A percentile compares a stretch with the other conserved stretches of the same genome.
Evolutionary conservation across 2,329 filamentous ascomycete species (phyloP).

Genomic region (Rhytidhysteron rufulum): DNA sequence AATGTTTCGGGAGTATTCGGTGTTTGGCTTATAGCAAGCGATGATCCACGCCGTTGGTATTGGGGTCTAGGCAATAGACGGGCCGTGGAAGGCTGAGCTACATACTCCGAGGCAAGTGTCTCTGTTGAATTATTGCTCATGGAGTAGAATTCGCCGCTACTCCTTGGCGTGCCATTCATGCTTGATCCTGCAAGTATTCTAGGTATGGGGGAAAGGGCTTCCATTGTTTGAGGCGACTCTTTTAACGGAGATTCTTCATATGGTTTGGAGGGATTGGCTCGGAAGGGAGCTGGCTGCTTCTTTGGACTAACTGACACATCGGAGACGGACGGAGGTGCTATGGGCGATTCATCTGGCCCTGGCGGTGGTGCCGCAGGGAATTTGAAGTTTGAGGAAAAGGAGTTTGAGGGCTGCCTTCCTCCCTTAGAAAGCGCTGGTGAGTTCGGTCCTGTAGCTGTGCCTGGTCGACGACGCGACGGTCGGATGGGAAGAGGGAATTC

Average conservation of each 20-base stretch:
- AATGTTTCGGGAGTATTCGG: conserved; percentile 64
- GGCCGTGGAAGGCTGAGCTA: conserved; percentile 44
- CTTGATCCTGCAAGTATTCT: conserved; percentile 76
- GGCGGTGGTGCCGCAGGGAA: conserved; percentile 49
- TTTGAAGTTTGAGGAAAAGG: conserved; percentile 51
- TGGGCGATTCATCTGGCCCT: conserved; percentile 20
- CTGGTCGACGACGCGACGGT: conserved; percentile 23
- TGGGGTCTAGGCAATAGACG: conserved; percentile 43
- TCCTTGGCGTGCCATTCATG: conserved; percentile 72
- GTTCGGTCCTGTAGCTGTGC: conserved; percentile 34
- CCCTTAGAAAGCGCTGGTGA: conserved; percentile 37
- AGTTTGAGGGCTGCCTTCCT: conserved; percentile 37
- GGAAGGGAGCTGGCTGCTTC: conserved; percentile 30
- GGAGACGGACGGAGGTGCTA: conserved; percentile 24
- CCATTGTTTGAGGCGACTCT: conserved; percentile 36
- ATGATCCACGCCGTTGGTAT: conserved; percentile 28
- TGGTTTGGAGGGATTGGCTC: conserved; percentile 18
- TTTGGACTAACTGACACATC: conserved; percentile 29
- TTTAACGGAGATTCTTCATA: conserved; percentile 15
- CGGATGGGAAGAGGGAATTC: conserved; percentile 29
- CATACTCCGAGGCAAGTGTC: conserved; percentile 86
- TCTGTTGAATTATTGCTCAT: conserved; percentile 93
- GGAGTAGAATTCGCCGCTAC: conserved; percentile 92
- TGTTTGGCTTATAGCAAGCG: conserved; percentile 27
- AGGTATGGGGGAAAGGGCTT: conserved; percentile 58